phyloP scores from a whole-genome alignment of 2,329 filamentous ascomycete genomes.

The Paecilomyces variotii region DNA sequence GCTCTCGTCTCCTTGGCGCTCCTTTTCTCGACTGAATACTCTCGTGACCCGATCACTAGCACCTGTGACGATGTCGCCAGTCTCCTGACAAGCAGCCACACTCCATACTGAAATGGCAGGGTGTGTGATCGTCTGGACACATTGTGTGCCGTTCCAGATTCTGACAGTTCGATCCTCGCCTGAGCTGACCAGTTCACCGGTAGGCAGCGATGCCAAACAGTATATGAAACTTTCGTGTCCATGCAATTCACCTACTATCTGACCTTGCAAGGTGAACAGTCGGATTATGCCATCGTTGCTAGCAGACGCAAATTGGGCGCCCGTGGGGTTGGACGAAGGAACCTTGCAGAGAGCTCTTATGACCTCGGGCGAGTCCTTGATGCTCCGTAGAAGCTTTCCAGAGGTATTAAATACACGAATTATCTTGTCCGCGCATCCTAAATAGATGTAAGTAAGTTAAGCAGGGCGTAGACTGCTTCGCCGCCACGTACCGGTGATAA shows the following conservation, averaged over 20 bases:
- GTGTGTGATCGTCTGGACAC: constrained; percentile 91
- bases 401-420: constrained; percentile 72
- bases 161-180: constrained; percentile 91
- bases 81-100: constrained; percentile 73
- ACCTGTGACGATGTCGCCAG: constrained; percentile 87
- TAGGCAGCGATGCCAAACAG: constrained; percentile 65
- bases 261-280: constrained; percentile 75
- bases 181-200: constrained; percentile 81
- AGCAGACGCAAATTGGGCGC: constrained; percentile 88
- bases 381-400: constrained; percentile 56
- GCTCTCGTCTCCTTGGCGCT: constrained; percentile 61
- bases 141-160: constrained; percentile 75
- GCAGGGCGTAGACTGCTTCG: neutral
- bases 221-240: constrained; percentile 97
- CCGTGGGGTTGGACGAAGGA: constrained; percentile 65
- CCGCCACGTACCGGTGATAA: constrained; percentile 57
- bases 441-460: constrained; percentile 9
- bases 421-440: constrained; percentile 76
- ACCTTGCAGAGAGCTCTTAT: constrained; percentile 82
- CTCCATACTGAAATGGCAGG: constrained; percentile 95
- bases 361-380: constrained; percentile 68
- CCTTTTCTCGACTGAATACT: constrained; percentile 67
- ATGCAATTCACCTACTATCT: constrained; percentile 65
- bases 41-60: constrained; percentile 82
- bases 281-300: constrained; percentile 87